Percentiles rank a stretch among this genome's conserved stretches.
Evolutionary conservation across 2,329 filamentous ascomycete genomes (phyloP).

Genomic region (Epichloe brachyelytri): DNA sequence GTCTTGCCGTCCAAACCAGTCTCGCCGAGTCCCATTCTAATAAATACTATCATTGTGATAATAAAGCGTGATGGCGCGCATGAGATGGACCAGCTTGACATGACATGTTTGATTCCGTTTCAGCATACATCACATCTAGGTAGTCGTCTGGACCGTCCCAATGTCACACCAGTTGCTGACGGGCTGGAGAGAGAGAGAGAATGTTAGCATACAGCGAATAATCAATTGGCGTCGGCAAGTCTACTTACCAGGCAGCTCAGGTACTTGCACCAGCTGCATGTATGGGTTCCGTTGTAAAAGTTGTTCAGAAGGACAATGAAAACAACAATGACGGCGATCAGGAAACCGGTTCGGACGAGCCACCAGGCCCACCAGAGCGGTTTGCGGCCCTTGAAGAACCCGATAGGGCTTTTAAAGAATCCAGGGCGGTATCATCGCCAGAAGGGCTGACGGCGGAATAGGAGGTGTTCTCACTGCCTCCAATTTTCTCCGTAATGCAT

Average conservation of each 20-base stretch:
- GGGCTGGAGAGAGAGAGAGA: conserved; percentile 27
- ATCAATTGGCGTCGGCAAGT: neutral
- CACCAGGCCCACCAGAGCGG: conserved; percentile 97
- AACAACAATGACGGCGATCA: conserved; percentile 69
- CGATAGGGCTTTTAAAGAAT: conserved; percentile 50
- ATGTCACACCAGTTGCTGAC: conserved; percentile 56
- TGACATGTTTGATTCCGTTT: neutral
- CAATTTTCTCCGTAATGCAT: conserved; percentile 61
- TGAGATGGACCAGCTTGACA: neutral
- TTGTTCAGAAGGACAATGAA: conserved; percentile 83
- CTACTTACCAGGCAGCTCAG: conserved; percentile 77
- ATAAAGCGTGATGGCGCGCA: neutral
- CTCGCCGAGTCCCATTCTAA: neutral
- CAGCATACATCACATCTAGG: neutral
- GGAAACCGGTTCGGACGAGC: conserved; percentile 64
- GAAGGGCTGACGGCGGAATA: conserved; percentile 55
- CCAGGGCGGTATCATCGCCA: conserved; percentile 32
- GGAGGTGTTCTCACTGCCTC: conserved; percentile 43
- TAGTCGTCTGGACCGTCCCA: conserved; percentile 20
- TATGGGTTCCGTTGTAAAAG: conserved; percentile 69
- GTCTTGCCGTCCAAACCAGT: conserved; percentile 7
- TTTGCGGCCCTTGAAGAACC: conserved; percentile 87
- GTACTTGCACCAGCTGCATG: conserved; percentile 89
- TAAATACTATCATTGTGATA: neutral
- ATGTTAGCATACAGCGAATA: neutral